phyloP scores from a whole-genome alignment of 2,329 filamentous ascomycete genomes.

The Monosporascus ibericus region DNA sequence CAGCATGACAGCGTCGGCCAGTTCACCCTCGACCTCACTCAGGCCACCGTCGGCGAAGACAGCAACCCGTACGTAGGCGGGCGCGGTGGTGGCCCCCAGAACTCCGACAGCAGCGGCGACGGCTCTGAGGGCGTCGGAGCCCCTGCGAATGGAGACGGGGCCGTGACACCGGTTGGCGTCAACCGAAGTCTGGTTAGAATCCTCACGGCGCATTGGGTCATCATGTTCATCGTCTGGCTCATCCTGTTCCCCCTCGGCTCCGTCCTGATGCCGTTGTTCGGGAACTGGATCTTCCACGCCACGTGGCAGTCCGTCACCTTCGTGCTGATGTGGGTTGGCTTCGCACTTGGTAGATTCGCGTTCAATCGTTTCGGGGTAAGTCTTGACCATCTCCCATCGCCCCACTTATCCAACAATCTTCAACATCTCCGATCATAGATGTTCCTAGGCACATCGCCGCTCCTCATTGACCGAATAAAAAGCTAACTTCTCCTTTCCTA shows the following conservation, averaged over 20 bases:
- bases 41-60: constrained; percentile 40
- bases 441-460: too few relatives aligned
- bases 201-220: constrained; percentile 46
- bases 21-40: constrained; percentile 43
- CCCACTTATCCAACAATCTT: background rate
- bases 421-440: too few relatives aligned
- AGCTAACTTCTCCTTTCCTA: background rate
- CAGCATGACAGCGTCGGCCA: constrained; percentile 38
- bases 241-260: constrained; percentile 55
- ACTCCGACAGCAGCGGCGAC: constrained; percentile 9
- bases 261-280: constrained; percentile 52
- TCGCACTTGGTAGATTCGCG: constrained; percentile 49
- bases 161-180: constrained; percentile 3
- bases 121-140: constrained; percentile 7
- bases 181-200: constrained; percentile 12
- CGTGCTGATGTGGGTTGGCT: constrained; percentile 48
- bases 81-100: constrained; percentile 9
- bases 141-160: constrained; percentile 4
- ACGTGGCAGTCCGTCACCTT: constrained; percentile 49
- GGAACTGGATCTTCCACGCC: constrained; percentile 53
- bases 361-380: constrained; percentile 28
- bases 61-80: constrained; percentile 44
- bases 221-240: constrained; percentile 56
- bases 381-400: background rate
- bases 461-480: background rate